Conservation (phyloP, 352 stramenopile species). For the Pythium folliculosum region DNA sequence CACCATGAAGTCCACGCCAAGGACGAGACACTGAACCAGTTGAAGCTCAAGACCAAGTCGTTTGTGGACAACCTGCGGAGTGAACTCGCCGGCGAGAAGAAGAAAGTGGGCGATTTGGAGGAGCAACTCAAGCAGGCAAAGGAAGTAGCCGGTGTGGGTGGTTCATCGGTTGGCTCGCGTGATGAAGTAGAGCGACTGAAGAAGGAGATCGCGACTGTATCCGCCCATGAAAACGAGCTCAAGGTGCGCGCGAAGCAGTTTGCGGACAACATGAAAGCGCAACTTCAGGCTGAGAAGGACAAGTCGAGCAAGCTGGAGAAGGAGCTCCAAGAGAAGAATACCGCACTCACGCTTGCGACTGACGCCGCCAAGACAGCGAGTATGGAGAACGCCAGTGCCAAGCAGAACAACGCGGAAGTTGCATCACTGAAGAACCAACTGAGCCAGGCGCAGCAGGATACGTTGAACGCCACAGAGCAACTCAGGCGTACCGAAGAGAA, state of each 20-base stretch:
- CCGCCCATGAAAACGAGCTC: conserved; percentile 59
- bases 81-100: conserved; percentile 63
- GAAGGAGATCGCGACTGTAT: conserved; percentile 32
- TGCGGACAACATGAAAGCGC: conserved; percentile 65
- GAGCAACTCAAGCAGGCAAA: conserved; percentile 44
- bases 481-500: conserved; percentile 38
- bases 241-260: conserved; percentile 72
- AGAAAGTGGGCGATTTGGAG: conserved; percentile 62
- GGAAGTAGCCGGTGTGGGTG: conserved; percentile 12
- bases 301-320: conserved; percentile 51
- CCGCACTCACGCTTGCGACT: conserved; percentile 28
- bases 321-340: conserved; percentile 46
- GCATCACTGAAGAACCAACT: conserved; percentile 41
- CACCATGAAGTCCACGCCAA: conserved; percentile 65
- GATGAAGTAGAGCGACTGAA: conserved; percentile 44
- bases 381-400: conserved; percentile 22
- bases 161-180: background rate
- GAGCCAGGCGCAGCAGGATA: conserved; percentile 23
- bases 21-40: conserved; percentile 76
- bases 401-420: conserved; percentile 39
- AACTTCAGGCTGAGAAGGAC: conserved; percentile 64
- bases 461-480: conserved; percentile 22
- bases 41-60: conserved; percentile 85
- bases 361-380: conserved; percentile 5
- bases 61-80: conserved; percentile 80